Conservation (phyloP, 345 rosid species). For the Euphorbia tirucalli region DNA sequence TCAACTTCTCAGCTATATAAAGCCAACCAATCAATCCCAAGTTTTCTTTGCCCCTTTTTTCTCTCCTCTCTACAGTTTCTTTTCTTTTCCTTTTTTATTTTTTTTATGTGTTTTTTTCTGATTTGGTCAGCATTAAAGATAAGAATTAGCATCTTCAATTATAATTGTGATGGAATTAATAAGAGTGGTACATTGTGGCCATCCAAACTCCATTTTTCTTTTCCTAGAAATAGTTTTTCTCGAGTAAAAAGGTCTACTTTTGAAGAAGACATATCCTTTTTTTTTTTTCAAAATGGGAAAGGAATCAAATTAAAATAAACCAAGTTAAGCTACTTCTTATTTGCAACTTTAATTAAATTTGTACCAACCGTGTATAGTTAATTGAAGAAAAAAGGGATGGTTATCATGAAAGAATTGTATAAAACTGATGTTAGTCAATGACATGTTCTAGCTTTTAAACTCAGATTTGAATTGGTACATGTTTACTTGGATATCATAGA, state of each 20-base stretch:
- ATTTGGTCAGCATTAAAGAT: conserved; percentile 7
- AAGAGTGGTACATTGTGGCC: neutral
- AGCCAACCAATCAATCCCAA: conserved; percentile 1
- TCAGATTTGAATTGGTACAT: too few species aligned
- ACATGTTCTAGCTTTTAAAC: too few species aligned
- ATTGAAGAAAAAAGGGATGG: neutral
- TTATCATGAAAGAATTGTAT: too few species aligned
- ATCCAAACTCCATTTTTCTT: neutral
- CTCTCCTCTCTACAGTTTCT: neutral
- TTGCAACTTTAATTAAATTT: neutral
- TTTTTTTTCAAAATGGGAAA: neutral
- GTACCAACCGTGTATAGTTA: neutral
- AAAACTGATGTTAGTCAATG: too few species aligned
- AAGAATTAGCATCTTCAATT: conserved; percentile 11
- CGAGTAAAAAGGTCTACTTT: neutral
- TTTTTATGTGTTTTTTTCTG: neutral
- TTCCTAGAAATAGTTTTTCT: too few species aligned
- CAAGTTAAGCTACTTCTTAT: neutral
- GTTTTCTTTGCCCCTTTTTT: neutral
- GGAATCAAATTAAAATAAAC: conserved; percentile 4
- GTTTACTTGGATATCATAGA: too few species aligned
- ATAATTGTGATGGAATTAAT: neutral
- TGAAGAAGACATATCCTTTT: conserved; percentile 6
- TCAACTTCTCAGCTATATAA: conserved; percentile 1
- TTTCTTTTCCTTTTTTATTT: too few species aligned